Evolutionary conservation across 148 eudicot genomes (phyloP).

Genomic region (Heliamphora exappendiculata): DNA sequence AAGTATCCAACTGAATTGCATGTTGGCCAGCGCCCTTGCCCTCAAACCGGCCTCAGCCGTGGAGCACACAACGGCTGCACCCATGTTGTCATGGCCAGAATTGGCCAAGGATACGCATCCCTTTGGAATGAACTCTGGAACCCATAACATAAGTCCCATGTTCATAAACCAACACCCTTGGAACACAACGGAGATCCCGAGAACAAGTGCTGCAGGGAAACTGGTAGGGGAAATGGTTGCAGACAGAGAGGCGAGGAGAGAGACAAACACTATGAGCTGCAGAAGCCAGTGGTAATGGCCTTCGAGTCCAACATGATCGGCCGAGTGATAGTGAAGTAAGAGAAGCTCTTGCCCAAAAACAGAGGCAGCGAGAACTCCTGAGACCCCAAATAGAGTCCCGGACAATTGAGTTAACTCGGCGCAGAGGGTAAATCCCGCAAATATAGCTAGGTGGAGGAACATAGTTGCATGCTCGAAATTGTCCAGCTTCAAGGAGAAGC

Average conservation of each 20-base stretch:
- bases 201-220: constrained; percentile 51
- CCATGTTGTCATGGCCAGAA: constrained; percentile 16
- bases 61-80: constrained; percentile 53
- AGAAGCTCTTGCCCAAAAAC: constrained; percentile 70
- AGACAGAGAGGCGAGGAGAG: constrained; percentile 42
- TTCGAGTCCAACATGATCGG: constrained; percentile 83
- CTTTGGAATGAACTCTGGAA: constrained; percentile 52
- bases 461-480: constrained; percentile 80
- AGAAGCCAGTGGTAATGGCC: constrained; percentile 85
- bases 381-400: constrained; percentile 29
- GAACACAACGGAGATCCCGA: constrained; percentile 52
- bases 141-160: constrained; percentile 86
- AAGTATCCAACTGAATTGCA: constrained; percentile 90
- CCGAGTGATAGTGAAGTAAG: constrained; percentile 71
- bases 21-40: constrained; percentile 72
- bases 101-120: constrained; percentile 37
- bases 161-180: constrained; percentile 76
- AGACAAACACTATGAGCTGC: constrained; percentile 58
- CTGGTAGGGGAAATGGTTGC: constrained; percentile 35
- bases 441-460: constrained; percentile 72
- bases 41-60: constrained; percentile 48
- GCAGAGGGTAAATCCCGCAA: constrained; percentile 51
- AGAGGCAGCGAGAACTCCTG: constrained; percentile 58
- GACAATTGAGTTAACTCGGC: constrained; percentile 34
- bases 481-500: constrained; percentile 42